phyloP scores from a whole-genome alignment of 2,329 filamentous ascomycete species.

The Aspergillus pseudoterreus region DNA sequence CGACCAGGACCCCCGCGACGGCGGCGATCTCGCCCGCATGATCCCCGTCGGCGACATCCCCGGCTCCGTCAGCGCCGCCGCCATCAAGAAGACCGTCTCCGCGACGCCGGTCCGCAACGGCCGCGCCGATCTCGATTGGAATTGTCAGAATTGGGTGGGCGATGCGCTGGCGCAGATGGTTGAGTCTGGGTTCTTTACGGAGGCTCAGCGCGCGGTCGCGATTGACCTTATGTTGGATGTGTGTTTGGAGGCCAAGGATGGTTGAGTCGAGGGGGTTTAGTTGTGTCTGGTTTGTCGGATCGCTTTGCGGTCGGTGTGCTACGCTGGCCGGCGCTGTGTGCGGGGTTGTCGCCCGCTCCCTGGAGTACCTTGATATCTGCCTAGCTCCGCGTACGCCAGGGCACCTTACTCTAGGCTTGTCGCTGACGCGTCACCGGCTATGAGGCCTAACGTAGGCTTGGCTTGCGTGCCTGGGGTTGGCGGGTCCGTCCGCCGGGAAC shows the following conservation, averaged over 20 bases:
- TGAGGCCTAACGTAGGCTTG: no score
- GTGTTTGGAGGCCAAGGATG: constrained; percentile 24
- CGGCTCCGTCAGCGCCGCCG: constrained; percentile 6
- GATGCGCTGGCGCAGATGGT: constrained; percentile 24
- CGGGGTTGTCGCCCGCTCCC: no score
- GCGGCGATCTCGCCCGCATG: constrained; percentile 13
- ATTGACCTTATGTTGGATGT: constrained; percentile 26
- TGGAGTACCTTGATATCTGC: no score
- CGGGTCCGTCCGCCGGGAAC: no score
- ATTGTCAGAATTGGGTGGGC: constrained; percentile 31
- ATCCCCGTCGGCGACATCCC: constrained; percentile 15
- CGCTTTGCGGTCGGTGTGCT: no score
- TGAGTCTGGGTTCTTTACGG: constrained; percentile 17
- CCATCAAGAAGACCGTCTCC: constrained; percentile 17
- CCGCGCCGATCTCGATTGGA: constrained; percentile 24
- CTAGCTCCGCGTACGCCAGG: no score
- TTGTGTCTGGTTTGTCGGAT: background rate
- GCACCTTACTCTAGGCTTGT: no score
- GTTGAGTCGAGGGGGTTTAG: constrained; percentile 1
- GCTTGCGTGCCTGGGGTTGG: no score
- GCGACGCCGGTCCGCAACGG: constrained; percentile 22
- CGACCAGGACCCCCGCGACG: constrained; percentile 9
- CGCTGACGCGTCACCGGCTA: no score
- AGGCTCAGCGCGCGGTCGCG: constrained; percentile 14
- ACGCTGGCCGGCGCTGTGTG: no score